Evolutionary conservation across 2,329 filamentous ascomycete species (phyloP), one percentile per base, ranked within the genome.

Genomic region (Paraphaeosphaeria minitans): DNA sequence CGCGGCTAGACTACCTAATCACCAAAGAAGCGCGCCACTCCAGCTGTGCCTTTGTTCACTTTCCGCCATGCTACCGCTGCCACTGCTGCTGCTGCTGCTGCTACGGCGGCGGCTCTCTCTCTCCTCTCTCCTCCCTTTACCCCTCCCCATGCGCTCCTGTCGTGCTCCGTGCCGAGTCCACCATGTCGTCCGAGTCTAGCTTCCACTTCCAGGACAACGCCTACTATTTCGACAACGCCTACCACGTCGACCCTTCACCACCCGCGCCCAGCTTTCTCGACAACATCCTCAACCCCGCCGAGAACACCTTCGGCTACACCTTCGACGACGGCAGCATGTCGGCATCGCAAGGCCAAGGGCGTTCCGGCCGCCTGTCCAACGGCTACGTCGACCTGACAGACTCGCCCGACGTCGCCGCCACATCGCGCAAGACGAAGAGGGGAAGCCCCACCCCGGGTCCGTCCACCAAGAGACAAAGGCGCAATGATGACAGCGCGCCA

Each of bases 301-400:
- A 66, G 41, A 50, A 60, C 57, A 52, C 55, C 47, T 63, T 53
- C 58, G 35, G 43, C 2, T 29, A 59, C 55, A 10, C 63, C 63
- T 19, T 69, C 62, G 22, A 48, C 51, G 31, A 64, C 58, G 14
- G 10, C 35, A 53, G 19, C 42, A 55, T 52, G 49, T 35, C 58
- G 16, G 21, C 27, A 43, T 43, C 22, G 47, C 45, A 29, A 22
- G 21, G 42, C 6, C 45, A 57, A 2, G 53, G 54, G 62, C 70
- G 6, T 6, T 16, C 10, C 13, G 65, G 64, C 4, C 70, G 71
- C 19, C 66, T 74, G 1, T 63, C 75, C 14, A 72, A 75, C 56
- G 73, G 73, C 59, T 77, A 75, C 53, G 75, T 77, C 54, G 75
- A 77, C 65, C 66, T 77, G 21, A 75, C 73, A 33, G 65, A 67